Evolutionary conservation across 805 yeast species (phyloP).

Genomic region (Ogataea glucozyma): DNA sequence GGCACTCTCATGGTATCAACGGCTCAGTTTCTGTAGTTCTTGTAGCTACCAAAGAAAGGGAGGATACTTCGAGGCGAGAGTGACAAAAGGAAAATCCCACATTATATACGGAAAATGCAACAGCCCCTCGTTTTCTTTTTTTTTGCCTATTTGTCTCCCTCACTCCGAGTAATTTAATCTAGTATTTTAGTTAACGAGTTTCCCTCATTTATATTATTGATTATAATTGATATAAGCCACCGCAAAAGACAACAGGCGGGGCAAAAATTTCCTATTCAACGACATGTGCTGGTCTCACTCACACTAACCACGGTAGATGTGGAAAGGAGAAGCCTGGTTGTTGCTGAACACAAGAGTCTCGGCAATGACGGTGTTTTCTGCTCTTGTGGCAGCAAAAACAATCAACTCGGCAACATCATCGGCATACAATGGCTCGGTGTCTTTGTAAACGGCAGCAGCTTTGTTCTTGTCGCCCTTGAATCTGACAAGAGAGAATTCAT

Average conservation of each 20-base stretch:
- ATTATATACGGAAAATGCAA: too few species aligned
- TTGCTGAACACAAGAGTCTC: conserved; percentile 82
- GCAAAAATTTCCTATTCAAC: neutral
- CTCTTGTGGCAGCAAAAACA: conserved; percentile 65
- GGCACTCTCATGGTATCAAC: neutral
- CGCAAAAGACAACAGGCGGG: neutral
- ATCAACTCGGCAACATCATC: conserved; percentile 76
- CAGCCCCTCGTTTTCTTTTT: too few species aligned
- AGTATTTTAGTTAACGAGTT: neutral
- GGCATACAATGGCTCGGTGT: conserved; percentile 68
- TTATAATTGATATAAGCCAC: conserved; percentile 1
- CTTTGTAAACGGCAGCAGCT: conserved; percentile 66
- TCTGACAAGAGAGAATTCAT: conserved; percentile 65
- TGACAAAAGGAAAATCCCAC: too few species aligned
- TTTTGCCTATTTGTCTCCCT: too few species aligned
- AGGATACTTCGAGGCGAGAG: too few species aligned
- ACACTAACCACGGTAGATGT: conserved; percentile 44
- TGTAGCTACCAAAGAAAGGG: too few species aligned
- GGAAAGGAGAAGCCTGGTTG: conserved; percentile 80
- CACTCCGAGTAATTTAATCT: too few species aligned
- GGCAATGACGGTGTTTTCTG: conserved; percentile 71
- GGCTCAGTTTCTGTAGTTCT: neutral
- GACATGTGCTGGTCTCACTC: neutral
- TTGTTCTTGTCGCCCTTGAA: conserved; percentile 60
- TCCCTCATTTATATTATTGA: neutral